These are phyloP conservation scores for Thermomyces lanuginosus DNA, from an alignment of 2,329 filamentous ascomycete genomes.

Conservation along the genomic window DNA sequence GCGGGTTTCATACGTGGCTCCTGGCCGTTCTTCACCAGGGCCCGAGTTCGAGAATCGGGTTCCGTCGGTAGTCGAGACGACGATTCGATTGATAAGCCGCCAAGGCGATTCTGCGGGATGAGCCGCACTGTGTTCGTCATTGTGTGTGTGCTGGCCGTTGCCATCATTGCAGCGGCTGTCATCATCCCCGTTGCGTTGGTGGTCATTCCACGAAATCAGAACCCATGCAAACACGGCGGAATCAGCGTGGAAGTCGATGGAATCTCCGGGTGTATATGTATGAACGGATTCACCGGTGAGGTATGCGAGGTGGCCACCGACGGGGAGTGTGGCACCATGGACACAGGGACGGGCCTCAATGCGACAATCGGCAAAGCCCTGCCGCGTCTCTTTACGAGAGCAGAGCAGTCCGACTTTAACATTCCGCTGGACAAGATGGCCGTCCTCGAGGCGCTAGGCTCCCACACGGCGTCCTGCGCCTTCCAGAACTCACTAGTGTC, in stretches of 20 bases:
- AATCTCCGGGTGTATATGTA: slow-evolving; percentile 71
- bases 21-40: slow-evolving; percentile 25
- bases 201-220: slow-evolving; percentile 37
- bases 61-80: slow-evolving; percentile 9
- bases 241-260: slow-evolving; percentile 47
- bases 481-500: slow-evolving; percentile 78
- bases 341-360: slow-evolving; percentile 34
- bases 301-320: slow-evolving; percentile 37
- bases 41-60: slow-evolving; percentile 15
- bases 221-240: slow-evolving; percentile 62
- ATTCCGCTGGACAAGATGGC: slow-evolving; percentile 54
- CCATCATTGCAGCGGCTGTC: slow-evolving; percentile 64
- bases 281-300: slow-evolving; percentile 64
- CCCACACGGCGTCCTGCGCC: slow-evolving; percentile 59
- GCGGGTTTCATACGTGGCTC: slow-evolving; percentile 16
- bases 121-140: slow-evolving; percentile 63
- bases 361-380: slow-evolving; percentile 71
- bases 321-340: slow-evolving; percentile 39
- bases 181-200: slow-evolving; percentile 58
- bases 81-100: slow-evolving; percentile 16
- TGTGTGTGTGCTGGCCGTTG: slow-evolving; percentile 46
- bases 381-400: slow-evolving; percentile 52
- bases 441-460: slow-evolving; percentile 61
- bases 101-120: slow-evolving; percentile 64
- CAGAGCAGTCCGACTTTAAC: slow-evolving; percentile 53